These are phyloP conservation scores for Puccinia horiana DNA, from an alignment of 1,284 basidiomycete genomes.

Conservation along the genomic window DNA sequence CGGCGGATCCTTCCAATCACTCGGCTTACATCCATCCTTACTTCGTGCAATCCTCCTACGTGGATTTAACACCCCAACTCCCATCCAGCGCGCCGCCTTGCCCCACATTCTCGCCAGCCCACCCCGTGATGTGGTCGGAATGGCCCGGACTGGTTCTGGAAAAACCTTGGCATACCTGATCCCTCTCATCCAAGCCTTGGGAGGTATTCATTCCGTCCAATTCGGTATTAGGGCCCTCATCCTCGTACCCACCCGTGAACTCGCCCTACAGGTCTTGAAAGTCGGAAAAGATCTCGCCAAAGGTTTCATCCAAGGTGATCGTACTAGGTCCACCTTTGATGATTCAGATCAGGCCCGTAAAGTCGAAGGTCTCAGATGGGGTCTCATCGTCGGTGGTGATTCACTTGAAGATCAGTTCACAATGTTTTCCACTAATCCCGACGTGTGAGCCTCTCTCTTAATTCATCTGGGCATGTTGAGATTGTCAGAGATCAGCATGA, in stretches of 20 bases:
- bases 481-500: not conserved
- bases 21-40: slow-evolving; percentile 79
- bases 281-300: slow-evolving; percentile 91
- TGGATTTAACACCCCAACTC: slow-evolving; percentile 92
- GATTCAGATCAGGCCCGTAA: slow-evolving; percentile 59
- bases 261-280: slow-evolving; percentile 88
- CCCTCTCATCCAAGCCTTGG: slow-evolving; percentile 83
- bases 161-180: slow-evolving; percentile 97
- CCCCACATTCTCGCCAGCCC: slow-evolving; percentile 81
- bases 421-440: slow-evolving; percentile 89
- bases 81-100: slow-evolving; percentile 89
- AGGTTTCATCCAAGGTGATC: slow-evolving; percentile 68
- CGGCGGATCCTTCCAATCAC: slow-evolving; percentile 56
- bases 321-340: slow-evolving; percentile 62
- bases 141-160: slow-evolving; percentile 97
- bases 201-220: slow-evolving; percentile 73
- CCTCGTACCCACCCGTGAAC: slow-evolving; percentile 85
- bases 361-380: slow-evolving; percentile 77
- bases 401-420: slow-evolving; percentile 94
- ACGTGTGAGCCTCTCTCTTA: slow-evolving; percentile 72
- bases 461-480: not conserved
- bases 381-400: slow-evolving; percentile 92
- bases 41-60: slow-evolving; percentile 84
- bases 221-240: slow-evolving; percentile 88
- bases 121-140: slow-evolving; percentile 91